These are phyloP conservation scores for Xylariaceae sp. DNA, from an alignment of 2,329 filamentous ascomycete genomes.

Conservation along the genomic window DNA sequence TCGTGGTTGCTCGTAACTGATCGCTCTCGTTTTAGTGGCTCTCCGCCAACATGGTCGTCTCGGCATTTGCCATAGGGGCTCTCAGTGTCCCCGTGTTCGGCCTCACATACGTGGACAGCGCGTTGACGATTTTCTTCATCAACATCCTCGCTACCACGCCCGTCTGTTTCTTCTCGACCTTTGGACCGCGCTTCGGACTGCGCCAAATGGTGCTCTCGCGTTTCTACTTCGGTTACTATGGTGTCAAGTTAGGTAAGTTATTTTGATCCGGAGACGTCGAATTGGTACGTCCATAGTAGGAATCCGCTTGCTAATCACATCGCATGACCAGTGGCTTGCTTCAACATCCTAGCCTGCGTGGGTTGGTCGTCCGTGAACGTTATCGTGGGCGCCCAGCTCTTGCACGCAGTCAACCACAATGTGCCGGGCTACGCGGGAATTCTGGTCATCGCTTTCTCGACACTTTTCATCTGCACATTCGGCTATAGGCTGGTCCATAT, in stretches of 20 bases:
- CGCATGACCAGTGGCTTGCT: slow-evolving; percentile 50
- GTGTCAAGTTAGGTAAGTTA: slow-evolving; percentile 57
- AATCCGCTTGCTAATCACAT: background rate
- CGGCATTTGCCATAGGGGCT: slow-evolving; percentile 69
- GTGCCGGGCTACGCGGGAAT: slow-evolving; percentile 72
- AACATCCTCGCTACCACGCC: slow-evolving; percentile 68
- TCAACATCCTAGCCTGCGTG: slow-evolving; percentile 65
- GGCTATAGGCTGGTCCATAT: slow-evolving; percentile 70
- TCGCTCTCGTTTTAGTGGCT: slow-evolving; percentile 53
- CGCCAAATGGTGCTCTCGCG: slow-evolving; percentile 76
- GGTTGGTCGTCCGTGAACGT: slow-evolving; percentile 75
- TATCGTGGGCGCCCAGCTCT: slow-evolving; percentile 73
- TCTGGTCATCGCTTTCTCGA: slow-evolving; percentile 64
- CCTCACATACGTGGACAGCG: slow-evolving; percentile 67
- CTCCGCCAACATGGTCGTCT: slow-evolving; percentile 72
- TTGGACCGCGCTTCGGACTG: slow-evolving; percentile 68
- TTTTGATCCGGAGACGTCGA: background rate
- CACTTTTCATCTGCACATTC: slow-evolving; percentile 65
- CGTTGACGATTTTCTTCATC: slow-evolving; percentile 68
- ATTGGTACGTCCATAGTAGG: background rate
- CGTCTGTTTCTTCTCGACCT: slow-evolving; percentile 72
- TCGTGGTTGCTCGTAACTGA: background rate
- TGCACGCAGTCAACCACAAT: slow-evolving; percentile 64
- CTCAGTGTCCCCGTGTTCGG: slow-evolving; percentile 62
- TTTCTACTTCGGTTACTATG: slow-evolving; percentile 70